Base-by-base conservation (phyloP, 2,329 filamentous ascomycete genomes). In the Alternaria sp. region DNA sequence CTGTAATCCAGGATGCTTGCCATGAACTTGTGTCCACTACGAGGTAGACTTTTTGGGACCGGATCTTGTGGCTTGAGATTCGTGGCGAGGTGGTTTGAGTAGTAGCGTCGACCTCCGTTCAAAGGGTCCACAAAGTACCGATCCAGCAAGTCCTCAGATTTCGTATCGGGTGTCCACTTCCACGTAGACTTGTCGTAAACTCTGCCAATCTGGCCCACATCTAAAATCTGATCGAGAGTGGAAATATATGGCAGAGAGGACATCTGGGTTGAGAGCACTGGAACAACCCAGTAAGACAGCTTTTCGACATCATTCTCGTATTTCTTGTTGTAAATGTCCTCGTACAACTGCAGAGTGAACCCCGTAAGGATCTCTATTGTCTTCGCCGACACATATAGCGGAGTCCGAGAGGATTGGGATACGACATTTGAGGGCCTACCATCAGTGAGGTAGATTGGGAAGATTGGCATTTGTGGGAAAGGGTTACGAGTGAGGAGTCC, bases 261-360 rank as follows among this genome's bases (percentile, higher is more conserved):
- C 2, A 45, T 28, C 13, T 42, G 44, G 2, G 61, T 60, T 37
- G 50, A 23, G 23, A 57, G 60, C 13, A 83, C 64, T 5, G 95
- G 94, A 0, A 88, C 90, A 13, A 97, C 72, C 80, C 93, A 97
- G 76, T 97, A 99, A 0, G 93, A 89, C 73, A 97, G 84, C 28
- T 88, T 86, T 0, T 82, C 77, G 0, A 81, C 67, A 14, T 87
- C 82, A 0, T 85, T 80, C 48, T 90, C 87, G 69, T 92, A 99
- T 3, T 83, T 82, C 75, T 99, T 99, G 76, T 93, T 94, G 80
- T 97, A 98, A 0, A 97, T 81, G 66, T 98, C 92, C 14, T 86
- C 80, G 75, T 96, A 97, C 0, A 96, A 77, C 4, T 85, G 83
- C 39, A 96, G 79, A 0, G 91, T 97, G 72, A 95, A 96, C 0